These are phyloP conservation scores for Colletotrichum scovillei DNA, from an alignment of 2,329 filamentous ascomycete genomes.

Conservation along the genomic window DNA sequence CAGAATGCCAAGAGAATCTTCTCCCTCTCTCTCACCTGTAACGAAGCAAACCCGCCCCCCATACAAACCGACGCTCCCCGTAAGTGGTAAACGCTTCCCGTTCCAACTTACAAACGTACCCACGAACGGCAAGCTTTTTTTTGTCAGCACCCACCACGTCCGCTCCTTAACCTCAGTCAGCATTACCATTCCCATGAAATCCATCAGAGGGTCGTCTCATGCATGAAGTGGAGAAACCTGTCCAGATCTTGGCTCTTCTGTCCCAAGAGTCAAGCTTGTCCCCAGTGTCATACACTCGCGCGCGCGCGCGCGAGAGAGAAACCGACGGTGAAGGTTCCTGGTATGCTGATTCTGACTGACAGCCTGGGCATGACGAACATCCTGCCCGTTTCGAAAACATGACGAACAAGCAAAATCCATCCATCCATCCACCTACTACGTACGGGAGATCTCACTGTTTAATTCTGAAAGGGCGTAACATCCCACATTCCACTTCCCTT, in stretches of 20 bases:
- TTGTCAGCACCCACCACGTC: not conserved
- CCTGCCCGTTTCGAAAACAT: not conserved
- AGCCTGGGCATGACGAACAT: not conserved
- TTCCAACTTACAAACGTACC: no score
- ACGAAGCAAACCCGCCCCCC: not conserved
- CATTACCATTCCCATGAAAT: not conserved
- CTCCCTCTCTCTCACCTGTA: not conserved
- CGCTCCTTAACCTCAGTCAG: not conserved
- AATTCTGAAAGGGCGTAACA: not conserved
- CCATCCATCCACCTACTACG: not conserved
- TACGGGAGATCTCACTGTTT: not conserved
- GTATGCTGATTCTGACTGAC: not conserved
- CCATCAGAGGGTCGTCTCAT: not conserved
- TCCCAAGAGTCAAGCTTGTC: not conserved
- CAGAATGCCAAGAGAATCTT: not conserved
- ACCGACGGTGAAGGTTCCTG: not conserved
- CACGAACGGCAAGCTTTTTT: not conserved
- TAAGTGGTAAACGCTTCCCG: not conserved
- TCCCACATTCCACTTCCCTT: not conserved
- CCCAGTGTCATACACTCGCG: not conserved
- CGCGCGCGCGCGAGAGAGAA: not conserved
- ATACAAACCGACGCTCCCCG: not conserved
- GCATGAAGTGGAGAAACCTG: not conserved
- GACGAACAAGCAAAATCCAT: conserved; percentile 3
- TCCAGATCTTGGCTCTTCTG: not conserved